Base-by-base conservation (phyloP, 2,329 filamentous ascomycete species). In the Colletotrichum orchidophilum region DNA sequence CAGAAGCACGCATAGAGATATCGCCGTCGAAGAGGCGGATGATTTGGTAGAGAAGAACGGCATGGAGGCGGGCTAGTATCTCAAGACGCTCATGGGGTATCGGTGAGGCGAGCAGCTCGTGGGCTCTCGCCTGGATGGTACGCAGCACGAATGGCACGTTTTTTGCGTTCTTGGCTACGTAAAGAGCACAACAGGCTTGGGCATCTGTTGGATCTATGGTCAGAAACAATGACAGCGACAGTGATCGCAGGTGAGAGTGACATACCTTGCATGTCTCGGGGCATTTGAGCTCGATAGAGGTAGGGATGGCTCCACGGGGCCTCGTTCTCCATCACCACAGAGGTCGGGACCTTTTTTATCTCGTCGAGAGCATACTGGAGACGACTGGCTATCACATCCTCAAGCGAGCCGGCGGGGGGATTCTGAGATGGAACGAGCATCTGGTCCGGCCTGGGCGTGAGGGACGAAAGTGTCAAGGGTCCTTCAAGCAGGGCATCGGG, bases 251-350 rank as follows among this genome's bases (percentile, higher is more conserved):
- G 18, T 13, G 8, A 13, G 18, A 27, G 7, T 2, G 11, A 70
- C 62, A 21, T 74, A 84, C 85, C 87, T 80, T 88, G 84, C 74
- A 90, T 83, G 0, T 77, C 80, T 33, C 78, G 78, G 1, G 88
- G 88, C 86, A 90, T 88, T 9, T 76, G 66, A 2, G 85, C 81
- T n/a, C 79, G 79, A 70, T 88, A 90, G 0, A 90, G 78, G n/a
- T 80, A 76, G 0, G 80, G 79, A 72, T 90, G 88, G 33, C 81
- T 84, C 88, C 88, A 90, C 0, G 86, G 86, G 0, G 86, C 87
- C 60, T 83, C 78, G 18, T 82, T 86, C 55, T 85, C 81, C 9
- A 81, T 70, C 0, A 89, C 83, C 83, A 90, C 87, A 55, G 73
- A 81, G n/a, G 70, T 71, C 0, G 84, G 83, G 1, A 87, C 83